phyloP scores from a whole-genome alignment of 2,329 filamentous ascomycete genomes.

The Trichoderma aggressivum region DNA sequence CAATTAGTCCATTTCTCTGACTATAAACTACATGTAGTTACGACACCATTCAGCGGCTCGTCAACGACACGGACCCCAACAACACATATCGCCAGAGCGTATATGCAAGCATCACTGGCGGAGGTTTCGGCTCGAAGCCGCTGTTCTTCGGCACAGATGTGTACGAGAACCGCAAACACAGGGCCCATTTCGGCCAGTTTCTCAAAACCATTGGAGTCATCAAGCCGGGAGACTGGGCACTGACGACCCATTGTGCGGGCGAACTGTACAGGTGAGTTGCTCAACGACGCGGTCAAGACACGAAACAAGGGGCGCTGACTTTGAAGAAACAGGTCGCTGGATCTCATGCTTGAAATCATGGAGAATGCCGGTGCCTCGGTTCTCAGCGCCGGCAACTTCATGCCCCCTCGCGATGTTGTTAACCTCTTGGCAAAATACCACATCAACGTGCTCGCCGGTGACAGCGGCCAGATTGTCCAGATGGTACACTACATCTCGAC shows the following conservation, averaged over 20 bases:
- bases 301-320: neutral
- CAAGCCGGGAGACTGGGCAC: constrained; percentile 36
- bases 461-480: constrained; percentile 38
- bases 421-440: constrained; percentile 31
- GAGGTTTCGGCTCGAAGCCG: constrained; percentile 31
- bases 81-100: constrained; percentile 38
- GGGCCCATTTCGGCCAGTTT: constrained; percentile 34
- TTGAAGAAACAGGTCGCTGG: constrained; percentile 32
- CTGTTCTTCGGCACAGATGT: constrained; percentile 41
- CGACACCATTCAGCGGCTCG: constrained; percentile 32
- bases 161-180: constrained; percentile 40
- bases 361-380: constrained; percentile 42
- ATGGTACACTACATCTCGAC: constrained; percentile 36
- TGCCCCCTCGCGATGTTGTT: constrained; percentile 27
- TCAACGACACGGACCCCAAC: constrained; percentile 30
- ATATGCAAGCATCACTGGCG: constrained; percentile 42
- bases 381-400: constrained; percentile 34
- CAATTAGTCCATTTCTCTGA: neutral
- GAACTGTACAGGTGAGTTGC: constrained; percentile 36
- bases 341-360: constrained; percentile 38
- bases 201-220: constrained; percentile 31
- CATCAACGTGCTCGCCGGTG: constrained; percentile 38
- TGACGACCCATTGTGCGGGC: constrained; percentile 37
- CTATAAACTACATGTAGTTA: constrained; percentile 29
- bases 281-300: neutral